Evolutionary conservation across 2,329 filamentous ascomycete genomes (phyloP).

Genomic region (Paraconiothyrium sp.): DNA sequence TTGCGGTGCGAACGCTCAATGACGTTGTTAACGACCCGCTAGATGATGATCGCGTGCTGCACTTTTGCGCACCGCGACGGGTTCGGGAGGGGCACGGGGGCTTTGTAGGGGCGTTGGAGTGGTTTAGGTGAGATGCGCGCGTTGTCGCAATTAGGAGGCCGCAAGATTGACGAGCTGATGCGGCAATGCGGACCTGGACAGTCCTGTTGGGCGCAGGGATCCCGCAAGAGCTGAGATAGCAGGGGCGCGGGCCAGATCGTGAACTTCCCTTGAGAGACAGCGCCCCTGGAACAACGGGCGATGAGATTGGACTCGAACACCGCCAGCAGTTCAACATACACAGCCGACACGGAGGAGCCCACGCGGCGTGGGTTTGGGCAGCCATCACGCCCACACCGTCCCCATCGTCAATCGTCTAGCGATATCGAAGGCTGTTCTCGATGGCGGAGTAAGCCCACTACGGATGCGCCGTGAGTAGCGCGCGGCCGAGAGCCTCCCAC

Average conservation of each 20-base stretch:
- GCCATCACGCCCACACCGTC: not conserved
- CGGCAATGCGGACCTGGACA: slow-evolving; percentile 16
- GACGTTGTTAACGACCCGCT: slow-evolving; percentile 24
- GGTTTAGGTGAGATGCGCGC: not conserved
- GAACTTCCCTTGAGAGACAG: slow-evolving; percentile 1
- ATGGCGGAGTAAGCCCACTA: slow-evolving; percentile 18
- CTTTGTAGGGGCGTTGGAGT: slow-evolving; percentile 4
- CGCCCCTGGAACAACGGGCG: not conserved
- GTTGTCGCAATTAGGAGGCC: slow-evolving; percentile 16
- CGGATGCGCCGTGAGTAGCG: slow-evolving; percentile 12
- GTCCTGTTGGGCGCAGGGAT: slow-evolving; percentile 16
- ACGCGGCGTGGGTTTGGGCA: slow-evolving; percentile 1
- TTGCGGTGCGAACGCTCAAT: slow-evolving; percentile 19
- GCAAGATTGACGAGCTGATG: slow-evolving; percentile 23
- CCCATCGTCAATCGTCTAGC: not conserved
- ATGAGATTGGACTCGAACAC: slow-evolving; percentile 14
- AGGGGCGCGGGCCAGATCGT: slow-evolving; percentile 7
- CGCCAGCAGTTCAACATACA: slow-evolving; percentile 19
- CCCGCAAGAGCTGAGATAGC: slow-evolving; percentile 2
- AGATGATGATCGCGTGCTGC: slow-evolving; percentile 15
- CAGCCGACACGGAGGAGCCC: slow-evolving; percentile 17
- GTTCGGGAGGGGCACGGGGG: slow-evolving; percentile 13
- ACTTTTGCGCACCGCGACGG: slow-evolving; percentile 1
- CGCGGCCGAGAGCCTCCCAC: slow-evolving; percentile 15
- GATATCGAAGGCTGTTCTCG: not conserved